Evolutionary conservation across 1,284 basidiomycete genomes (phyloP).

Genomic region (Papiliotrema terrestris): DNA sequence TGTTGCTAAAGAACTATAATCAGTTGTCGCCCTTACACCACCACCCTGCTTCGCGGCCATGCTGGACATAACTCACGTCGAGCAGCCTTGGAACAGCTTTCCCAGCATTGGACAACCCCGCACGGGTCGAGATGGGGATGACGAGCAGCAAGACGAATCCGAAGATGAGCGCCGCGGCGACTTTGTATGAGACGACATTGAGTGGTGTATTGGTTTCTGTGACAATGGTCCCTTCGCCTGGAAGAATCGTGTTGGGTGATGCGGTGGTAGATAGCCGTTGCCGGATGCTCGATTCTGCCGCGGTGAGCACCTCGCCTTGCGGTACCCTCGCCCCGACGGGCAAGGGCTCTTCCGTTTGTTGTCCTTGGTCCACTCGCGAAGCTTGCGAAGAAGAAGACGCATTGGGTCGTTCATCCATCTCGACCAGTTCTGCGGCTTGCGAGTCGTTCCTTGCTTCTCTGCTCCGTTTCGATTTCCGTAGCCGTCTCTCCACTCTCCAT

Average conservation of each 20-base stretch:
- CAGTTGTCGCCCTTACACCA: background rate
- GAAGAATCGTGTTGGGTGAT: background rate
- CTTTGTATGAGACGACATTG: constrained; percentile 28
- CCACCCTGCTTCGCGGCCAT: background rate
- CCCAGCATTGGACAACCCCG: constrained; percentile 39
- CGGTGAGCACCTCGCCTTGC: background rate
- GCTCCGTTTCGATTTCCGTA: background rate
- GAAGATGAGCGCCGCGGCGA: constrained; percentile 33
- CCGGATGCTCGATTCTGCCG: background rate
- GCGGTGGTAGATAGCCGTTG: background rate
- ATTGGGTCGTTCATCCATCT: background rate
- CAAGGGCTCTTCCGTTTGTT: background rate
- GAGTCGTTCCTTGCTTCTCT: background rate
- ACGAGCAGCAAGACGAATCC: constrained; percentile 42
- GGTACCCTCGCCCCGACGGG: background rate
- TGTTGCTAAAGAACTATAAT: constrained; percentile 49
- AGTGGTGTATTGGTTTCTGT: constrained; percentile 4
- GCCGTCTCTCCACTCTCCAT: constrained; percentile 7
- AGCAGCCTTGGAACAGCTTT: constrained; percentile 32
- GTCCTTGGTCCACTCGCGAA: no score
- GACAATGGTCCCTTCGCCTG: background rate
- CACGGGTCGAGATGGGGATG: constrained; percentile 27
- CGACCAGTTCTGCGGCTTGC: background rate
- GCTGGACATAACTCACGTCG: constrained; percentile 31
- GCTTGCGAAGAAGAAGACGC: no score